phyloP scores from a whole-genome alignment of 2,329 filamentous ascomycete genomes.

The Remersonia thermophila region DNA sequence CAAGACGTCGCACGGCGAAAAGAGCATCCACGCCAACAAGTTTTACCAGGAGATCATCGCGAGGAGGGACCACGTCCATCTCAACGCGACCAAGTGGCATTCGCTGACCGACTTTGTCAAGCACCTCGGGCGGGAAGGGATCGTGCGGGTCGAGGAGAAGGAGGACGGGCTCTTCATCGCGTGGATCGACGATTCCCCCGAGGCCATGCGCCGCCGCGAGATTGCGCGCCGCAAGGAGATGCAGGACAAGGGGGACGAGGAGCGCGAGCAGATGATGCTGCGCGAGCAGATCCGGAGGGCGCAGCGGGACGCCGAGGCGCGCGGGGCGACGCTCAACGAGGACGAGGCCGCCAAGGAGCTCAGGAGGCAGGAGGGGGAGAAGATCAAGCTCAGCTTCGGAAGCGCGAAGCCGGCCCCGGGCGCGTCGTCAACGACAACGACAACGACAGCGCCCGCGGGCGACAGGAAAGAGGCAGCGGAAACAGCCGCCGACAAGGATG shows the following conservation, averaged over 20 bases:
- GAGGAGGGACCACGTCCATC: slow-evolving; percentile 78
- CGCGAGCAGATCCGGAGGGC: slow-evolving; percentile 73
- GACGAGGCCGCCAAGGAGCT: slow-evolving; percentile 34
- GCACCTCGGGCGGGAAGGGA: slow-evolving; percentile 69
- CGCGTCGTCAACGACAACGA: no score
- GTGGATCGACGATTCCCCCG: slow-evolving; percentile 87
- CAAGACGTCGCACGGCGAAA: slow-evolving; percentile 78
- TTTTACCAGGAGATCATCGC: slow-evolving; percentile 94
- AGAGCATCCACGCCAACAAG: slow-evolving; percentile 75
- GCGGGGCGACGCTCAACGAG: slow-evolving; percentile 27
- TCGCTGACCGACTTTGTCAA: slow-evolving; percentile 85
- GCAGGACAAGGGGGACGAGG: slow-evolving; percentile 82
- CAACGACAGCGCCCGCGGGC: no score
- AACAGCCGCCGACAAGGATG: no score
- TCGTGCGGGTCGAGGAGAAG: slow-evolving; percentile 82
- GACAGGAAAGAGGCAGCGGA: no score
- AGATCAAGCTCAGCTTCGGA: slow-evolving; percentile 60
- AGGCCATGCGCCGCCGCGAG: slow-evolving; percentile 68
- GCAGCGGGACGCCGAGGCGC: slow-evolving; percentile 42
- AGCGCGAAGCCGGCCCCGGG: slow-evolving; percentile 22
- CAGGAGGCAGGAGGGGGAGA: slow-evolving; percentile 58
- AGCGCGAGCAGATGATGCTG: slow-evolving; percentile 72
- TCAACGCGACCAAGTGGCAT: slow-evolving; percentile 87
- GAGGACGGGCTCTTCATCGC: slow-evolving; percentile 73
- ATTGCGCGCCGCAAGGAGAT: slow-evolving; percentile 72